Percentiles rank a stretch among this genome's conserved stretches.
Conservation (phyloP, 768 basidiomycete genomes). For the Boletus huronensis region DNA sequence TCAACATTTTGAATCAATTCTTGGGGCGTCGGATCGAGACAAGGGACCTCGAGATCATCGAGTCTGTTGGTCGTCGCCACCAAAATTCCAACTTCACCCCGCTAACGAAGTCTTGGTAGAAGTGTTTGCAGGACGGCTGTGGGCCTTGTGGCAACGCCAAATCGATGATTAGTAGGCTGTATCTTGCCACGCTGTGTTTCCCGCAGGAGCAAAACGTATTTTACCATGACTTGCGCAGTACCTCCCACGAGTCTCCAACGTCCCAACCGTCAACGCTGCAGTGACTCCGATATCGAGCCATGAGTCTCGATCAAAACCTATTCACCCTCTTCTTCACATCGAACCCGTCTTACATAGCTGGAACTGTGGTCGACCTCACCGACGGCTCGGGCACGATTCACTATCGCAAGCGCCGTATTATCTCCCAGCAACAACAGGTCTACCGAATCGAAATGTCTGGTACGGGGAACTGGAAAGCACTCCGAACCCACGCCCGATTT, state of each 20-base stretch:
- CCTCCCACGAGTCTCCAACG: not conserved
- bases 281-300: slow-evolving; percentile 26
- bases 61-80: too few species aligned
- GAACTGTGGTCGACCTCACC: slow-evolving; percentile 58
- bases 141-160: too few species aligned
- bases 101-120: too few species aligned
- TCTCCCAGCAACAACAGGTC: slow-evolving; percentile 36
- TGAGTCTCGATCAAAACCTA: slow-evolving; percentile 84
- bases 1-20: not conserved
- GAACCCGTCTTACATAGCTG: slow-evolving; percentile 51
- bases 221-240: not conserved
- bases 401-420: slow-evolving; percentile 67
- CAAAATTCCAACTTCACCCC: too few species aligned
- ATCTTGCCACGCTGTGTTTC: too few species aligned
- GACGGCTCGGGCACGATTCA: slow-evolving; percentile 61
- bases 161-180: too few species aligned
- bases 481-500: not conserved
- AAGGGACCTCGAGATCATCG: not conserved
- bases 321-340: slow-evolving; percentile 73
- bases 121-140: too few species aligned
- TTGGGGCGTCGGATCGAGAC: not conserved
- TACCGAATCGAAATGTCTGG: slow-evolving; percentile 71
- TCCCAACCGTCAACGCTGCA: not conserved
- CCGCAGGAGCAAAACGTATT: too few species aligned
- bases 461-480: slow-evolving; percentile 27